Conservation (phyloP, 176 grass and related monocot genomes). For the Poa pratensis region DNA sequence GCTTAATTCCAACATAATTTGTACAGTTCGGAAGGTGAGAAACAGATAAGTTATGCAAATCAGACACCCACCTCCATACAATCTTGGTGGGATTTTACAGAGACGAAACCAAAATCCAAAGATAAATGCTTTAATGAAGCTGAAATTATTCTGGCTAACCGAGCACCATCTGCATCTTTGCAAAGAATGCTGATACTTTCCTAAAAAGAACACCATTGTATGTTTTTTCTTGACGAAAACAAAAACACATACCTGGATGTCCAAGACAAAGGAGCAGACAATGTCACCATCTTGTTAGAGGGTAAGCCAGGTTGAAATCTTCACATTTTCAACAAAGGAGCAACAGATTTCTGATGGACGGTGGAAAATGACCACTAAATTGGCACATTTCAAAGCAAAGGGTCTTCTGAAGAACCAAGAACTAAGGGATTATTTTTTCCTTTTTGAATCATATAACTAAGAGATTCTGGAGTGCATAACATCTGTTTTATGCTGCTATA, state of each 20-base stretch:
- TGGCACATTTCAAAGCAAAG: background rate
- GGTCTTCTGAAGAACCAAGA: background rate
- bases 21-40: background rate
- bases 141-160: no score
- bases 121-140: no score
- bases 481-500: slow-evolving; percentile 10
- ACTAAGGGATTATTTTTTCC: background rate
- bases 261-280: background rate
- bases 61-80: slow-evolving; percentile 22
- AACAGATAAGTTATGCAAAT: background rate
- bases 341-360: background rate
- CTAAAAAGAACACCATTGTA: background rate
- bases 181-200: background rate
- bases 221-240: slow-evolving; percentile 4
- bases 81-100: no score
- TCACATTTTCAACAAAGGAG: slow-evolving; percentile 18
- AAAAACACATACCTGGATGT: background rate
- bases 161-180: background rate
- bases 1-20: background rate
- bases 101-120: no score
- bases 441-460: no score
- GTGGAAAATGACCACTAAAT: background rate
- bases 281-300: background rate
- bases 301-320: slow-evolving; percentile 1
- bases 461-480: background rate